Percentiles rank a stretch among this genome's conserved stretches.
phyloP scores from a whole-genome alignment of 2,329 filamentous ascomycete genomes.

The Penicillium oxalicum region DNA sequence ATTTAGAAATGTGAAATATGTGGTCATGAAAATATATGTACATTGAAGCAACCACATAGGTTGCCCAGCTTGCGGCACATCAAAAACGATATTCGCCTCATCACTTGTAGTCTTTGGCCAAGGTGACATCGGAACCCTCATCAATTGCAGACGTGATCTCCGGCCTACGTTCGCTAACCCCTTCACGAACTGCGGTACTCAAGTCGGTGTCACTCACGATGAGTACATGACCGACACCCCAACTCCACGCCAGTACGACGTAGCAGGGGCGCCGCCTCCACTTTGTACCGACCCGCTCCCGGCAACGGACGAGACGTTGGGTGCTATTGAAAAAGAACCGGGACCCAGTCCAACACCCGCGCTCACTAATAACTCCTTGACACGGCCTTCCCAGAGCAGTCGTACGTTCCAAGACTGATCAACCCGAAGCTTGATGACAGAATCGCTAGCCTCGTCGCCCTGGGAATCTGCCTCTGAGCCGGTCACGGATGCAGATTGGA shows the following conservation, averaged over 20 bases:
- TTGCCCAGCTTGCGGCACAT: constrained; percentile 10
- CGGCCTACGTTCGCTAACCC: no score
- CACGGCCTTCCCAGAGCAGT: constrained; percentile 83
- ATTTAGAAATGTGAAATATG: constrained; percentile 19
- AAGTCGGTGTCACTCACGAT: constrained; percentile 26
- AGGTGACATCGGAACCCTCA: no score
- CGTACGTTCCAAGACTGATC: constrained; percentile 85
- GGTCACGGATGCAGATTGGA: constrained; percentile 9
- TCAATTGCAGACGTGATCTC: no score
- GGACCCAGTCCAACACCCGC: constrained; percentile 77
- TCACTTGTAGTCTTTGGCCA: no score
- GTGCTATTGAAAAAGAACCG: constrained; percentile 30
- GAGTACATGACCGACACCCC: constrained; percentile 40
- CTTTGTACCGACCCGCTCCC: constrained; percentile 22
- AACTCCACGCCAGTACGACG: constrained; percentile 38
- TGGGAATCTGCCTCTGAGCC: constrained; percentile 23
- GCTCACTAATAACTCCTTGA: constrained; percentile 89
- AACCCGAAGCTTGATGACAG: constrained; percentile 81
- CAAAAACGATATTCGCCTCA: background rate
- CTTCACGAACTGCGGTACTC: no score
- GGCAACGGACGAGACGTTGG: constrained; percentile 19
- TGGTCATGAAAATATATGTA: constrained; percentile 25
- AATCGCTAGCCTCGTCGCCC: constrained; percentile 66
- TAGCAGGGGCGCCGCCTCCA: constrained; percentile 21
- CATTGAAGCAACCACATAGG: constrained; percentile 16